Evolutionary conservation across 805 yeast genomes (phyloP).

Genomic region (Wickerhamomyces xylosicus): DNA sequence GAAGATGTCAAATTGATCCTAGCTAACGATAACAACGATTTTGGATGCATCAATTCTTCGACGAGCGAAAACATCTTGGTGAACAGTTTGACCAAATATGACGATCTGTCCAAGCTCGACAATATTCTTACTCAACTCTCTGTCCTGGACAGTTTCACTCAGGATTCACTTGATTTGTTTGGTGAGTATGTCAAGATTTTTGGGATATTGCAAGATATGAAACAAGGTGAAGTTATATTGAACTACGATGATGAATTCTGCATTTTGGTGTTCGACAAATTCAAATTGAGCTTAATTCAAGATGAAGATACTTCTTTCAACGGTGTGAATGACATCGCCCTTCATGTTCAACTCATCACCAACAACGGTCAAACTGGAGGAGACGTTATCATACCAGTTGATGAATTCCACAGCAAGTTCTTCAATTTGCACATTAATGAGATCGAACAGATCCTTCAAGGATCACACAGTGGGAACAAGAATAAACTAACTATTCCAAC

Average conservation of each 20-base stretch:
- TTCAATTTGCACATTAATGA: not conserved
- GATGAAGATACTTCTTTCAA: conserved; percentile 11
- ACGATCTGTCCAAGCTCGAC: conserved; percentile 12
- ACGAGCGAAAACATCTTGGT: conserved; percentile 11
- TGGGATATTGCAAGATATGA: conserved; percentile 1
- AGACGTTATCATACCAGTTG: not conserved
- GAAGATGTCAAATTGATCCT: conserved; percentile 14
- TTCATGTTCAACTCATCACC: not conserved
- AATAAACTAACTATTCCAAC: not conserved
- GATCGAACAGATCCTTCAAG: not conserved
- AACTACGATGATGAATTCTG: conserved; percentile 13
- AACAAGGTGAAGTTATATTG: conserved; percentile 7
- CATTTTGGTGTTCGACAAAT: conserved; percentile 5
- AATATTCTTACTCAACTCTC: conserved; percentile 10
- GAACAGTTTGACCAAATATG: conserved; percentile 8
- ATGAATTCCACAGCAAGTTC: not conserved
- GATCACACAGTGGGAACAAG: not conserved
- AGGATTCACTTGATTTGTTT: conserved; percentile 13
- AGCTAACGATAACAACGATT: conserved; percentile 17
- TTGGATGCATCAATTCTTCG: conserved; percentile 8
- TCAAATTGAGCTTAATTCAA: conserved; percentile 5
- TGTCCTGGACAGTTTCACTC: conserved; percentile 15
- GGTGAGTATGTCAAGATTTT: conserved; percentile 8
- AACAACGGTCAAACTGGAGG: not conserved
- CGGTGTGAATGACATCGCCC: not conserved